These are phyloP conservation scores for Chernovozyma aurita DNA, from an alignment of 1,139 yeast genomes.

Conservation along the genomic window DNA sequence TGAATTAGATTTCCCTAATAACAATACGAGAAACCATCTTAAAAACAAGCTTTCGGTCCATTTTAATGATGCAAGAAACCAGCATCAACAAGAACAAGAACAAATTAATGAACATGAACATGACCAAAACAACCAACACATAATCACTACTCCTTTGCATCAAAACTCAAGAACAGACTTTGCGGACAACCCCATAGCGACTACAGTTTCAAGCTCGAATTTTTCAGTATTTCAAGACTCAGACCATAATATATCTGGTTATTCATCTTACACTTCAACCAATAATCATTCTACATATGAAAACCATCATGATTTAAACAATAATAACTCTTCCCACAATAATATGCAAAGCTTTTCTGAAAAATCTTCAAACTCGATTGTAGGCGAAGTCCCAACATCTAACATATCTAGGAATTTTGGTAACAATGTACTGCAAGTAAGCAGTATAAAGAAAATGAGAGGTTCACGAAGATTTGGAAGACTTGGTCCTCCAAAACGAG, in stretches of 20 bases:
- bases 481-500: slow-evolving; percentile 40
- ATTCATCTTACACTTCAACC: slow-evolving; percentile 9
- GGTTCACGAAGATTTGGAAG: slow-evolving; percentile 34
- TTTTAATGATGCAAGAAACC: slow-evolving; percentile 16
- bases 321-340: slow-evolving; percentile 3
- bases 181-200: neutral
- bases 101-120: slow-evolving; percentile 3
- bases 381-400: slow-evolving; percentile 9
- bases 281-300: neutral
- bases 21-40: slow-evolving; percentile 14
- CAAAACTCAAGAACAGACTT: neutral
- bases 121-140: slow-evolving; percentile 5
- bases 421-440: slow-evolving; percentile 9
- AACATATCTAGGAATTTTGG: slow-evolving; percentile 12
- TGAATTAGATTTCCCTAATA: slow-evolving; percentile 30
- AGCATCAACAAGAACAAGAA: neutral
- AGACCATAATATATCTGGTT: slow-evolving; percentile 7
- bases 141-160: slow-evolving; percentile 2
- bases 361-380: slow-evolving; percentile 1
- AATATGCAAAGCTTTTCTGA: neutral
- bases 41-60: slow-evolving; percentile 32
- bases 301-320: slow-evolving; percentile 1
- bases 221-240: slow-evolving; percentile 4
- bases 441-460: slow-evolving; percentile 21
- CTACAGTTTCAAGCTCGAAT: slow-evolving; percentile 7